Percentiles rank a stretch among this genome's conserved stretches.
Conservation (phyloP, 257 asterid genomes). For the Primulina huaijiensis region DNA sequence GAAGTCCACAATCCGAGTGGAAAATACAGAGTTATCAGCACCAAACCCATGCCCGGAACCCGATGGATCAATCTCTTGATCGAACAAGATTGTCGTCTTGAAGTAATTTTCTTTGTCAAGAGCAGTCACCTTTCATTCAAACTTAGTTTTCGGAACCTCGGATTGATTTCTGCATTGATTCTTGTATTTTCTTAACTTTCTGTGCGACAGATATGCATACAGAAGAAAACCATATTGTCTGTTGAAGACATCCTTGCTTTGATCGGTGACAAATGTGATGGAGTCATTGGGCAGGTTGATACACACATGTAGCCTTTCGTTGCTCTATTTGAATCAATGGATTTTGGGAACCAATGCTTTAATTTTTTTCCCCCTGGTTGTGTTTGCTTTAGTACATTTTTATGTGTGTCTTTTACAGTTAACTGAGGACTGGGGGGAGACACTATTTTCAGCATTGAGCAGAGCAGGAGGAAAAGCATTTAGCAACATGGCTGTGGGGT, state of each 20-base stretch:
- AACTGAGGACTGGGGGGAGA: constrained; percentile 97
- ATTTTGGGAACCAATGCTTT: not conserved
- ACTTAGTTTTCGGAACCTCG: not conserved
- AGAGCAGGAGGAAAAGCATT: constrained; percentile 93
- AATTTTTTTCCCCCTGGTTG: not conserved
- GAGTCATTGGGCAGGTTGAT: constrained; percentile 91
- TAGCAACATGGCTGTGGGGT: constrained; percentile 98
- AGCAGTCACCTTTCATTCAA: not conserved
- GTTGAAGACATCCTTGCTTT: constrained; percentile 82
- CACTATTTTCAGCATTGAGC: constrained; percentile 79
- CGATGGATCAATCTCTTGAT: constrained; percentile 86
- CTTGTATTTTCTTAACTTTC: not conserved
- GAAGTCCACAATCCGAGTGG: constrained; percentile 94
- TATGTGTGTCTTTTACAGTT: constrained; percentile 41
- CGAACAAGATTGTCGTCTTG: constrained; percentile 89
- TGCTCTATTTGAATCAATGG: not conserved
- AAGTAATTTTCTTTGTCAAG: constrained; percentile 37
- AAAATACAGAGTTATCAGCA: constrained; percentile 81
- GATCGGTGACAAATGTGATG: constrained; percentile 83
- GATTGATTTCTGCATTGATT: not conserved
- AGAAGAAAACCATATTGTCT: constrained; percentile 83
- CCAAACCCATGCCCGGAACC: constrained; percentile 94
- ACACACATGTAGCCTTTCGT: not conserved
- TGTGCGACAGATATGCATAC: constrained; percentile 64
- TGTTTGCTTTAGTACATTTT: not conserved